Conservation (phyloP, 2,329 filamentous ascomycete genomes). For the Arthrobotrys sphaeroides region DNA sequence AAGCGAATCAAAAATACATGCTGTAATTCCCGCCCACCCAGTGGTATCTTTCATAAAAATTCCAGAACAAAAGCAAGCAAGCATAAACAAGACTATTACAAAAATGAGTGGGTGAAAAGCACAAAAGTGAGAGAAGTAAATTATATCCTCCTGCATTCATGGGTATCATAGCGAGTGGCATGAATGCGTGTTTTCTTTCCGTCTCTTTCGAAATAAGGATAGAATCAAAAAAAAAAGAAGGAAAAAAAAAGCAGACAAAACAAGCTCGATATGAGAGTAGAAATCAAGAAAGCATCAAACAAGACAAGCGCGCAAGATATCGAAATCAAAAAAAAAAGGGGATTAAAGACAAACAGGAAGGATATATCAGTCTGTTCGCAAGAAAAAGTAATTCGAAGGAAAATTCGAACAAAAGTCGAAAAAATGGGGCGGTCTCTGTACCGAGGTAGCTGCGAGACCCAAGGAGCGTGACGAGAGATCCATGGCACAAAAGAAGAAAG, state of each 20-base stretch:
- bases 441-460: slow-evolving; percentile 54
- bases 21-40: slow-evolving; percentile 31
- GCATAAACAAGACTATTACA: neutral
- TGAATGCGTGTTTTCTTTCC: slow-evolving; percentile 60
- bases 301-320: neutral
- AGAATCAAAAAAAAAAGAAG: neutral
- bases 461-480: slow-evolving; percentile 49
- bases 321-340: neutral
- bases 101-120: slow-evolving; percentile 4
- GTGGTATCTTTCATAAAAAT: slow-evolving; percentile 37
- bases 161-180: slow-evolving; percentile 59
- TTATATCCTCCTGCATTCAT: slow-evolving; percentile 33
- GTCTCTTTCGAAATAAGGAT: neutral
- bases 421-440: slow-evolving; percentile 52
- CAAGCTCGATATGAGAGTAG: neutral
- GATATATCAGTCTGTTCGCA: slow-evolving; percentile 42
- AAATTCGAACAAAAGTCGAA: slow-evolving; percentile 2
- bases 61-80: neutral
- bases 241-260: neutral
- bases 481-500: slow-evolving; percentile 1
- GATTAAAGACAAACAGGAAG: neutral
- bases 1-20: neutral
- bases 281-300: neutral
- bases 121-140: neutral
- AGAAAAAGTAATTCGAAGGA: neutral